Conservation (phyloP, 805 yeast genomes). For the Suhomyces sp. region DNA sequence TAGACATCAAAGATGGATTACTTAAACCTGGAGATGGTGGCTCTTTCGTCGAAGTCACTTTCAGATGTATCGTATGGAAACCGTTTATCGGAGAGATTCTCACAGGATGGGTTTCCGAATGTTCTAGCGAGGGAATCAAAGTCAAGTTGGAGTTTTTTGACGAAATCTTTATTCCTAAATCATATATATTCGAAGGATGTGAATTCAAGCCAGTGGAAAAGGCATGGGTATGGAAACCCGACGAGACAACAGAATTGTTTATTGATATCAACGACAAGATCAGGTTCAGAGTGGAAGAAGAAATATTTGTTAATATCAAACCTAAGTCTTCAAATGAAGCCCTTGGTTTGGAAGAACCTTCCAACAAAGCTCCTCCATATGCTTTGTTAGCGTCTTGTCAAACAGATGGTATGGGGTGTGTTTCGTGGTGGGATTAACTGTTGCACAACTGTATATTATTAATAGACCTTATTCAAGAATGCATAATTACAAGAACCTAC, state of each 20-base stretch:
- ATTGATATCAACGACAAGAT: constrained; percentile 90
- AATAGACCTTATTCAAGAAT: neutral
- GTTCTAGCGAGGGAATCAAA: constrained; percentile 84
- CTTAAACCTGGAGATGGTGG: constrained; percentile 95
- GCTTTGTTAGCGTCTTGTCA: constrained; percentile 88
- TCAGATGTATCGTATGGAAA: constrained; percentile 79
- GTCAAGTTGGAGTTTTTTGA: constrained; percentile 85
- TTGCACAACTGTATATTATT: no score
- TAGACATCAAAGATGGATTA: constrained; percentile 82
- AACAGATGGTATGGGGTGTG: constrained; percentile 94
- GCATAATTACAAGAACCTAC: no score
- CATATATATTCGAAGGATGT: constrained; percentile 76
- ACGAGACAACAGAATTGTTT: constrained; percentile 72
- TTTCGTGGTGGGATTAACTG: constrained; percentile 85
- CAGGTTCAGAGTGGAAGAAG: constrained; percentile 88
- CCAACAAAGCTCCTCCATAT: constrained; percentile 68
- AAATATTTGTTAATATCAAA: constrained; percentile 77
- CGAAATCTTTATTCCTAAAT: constrained; percentile 86
- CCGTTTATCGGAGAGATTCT: constrained; percentile 94
- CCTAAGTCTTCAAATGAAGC: constrained; percentile 69
- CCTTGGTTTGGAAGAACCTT: constrained; percentile 35
- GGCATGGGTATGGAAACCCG: constrained; percentile 94
- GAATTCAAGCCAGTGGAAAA: constrained; percentile 69
- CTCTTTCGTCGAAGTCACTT: constrained; percentile 68
- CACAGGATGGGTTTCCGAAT: constrained; percentile 89